Evolutionary conservation across 2,329 filamentous ascomycete genomes (phyloP).

Genomic region (Whalleya microplaca): DNA sequence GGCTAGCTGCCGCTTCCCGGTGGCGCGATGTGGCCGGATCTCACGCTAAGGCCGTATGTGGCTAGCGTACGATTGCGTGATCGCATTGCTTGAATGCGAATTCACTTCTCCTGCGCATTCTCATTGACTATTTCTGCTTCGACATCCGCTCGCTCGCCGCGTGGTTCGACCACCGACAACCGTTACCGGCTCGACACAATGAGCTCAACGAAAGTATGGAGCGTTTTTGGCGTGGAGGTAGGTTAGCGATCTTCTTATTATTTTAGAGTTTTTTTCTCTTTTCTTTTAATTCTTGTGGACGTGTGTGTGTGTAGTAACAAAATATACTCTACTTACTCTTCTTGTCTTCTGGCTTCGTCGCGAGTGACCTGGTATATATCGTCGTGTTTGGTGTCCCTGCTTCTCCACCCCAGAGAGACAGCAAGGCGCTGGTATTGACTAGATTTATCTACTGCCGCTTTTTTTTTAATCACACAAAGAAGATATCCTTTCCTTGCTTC

Average conservation of each 20-base stretch:
- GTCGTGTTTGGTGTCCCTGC: background rate
- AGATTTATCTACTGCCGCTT: too few relatives aligned
- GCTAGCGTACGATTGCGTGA: conserved; percentile 31
- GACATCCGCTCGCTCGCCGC: conserved; percentile 26
- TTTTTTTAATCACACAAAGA: too few relatives aligned
- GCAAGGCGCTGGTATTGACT: background rate
- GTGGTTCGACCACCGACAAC: conserved; percentile 25
- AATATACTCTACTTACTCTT: too few relatives aligned
- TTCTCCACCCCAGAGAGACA: background rate
- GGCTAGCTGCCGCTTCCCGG: conserved; percentile 5
- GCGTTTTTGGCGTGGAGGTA: conserved; percentile 32
- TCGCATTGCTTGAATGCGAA: conserved; percentile 28
- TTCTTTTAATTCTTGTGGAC: too few relatives aligned
- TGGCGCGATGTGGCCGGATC: conserved; percentile 19
- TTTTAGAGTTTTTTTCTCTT: conserved; percentile 16
- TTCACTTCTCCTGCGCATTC: conserved; percentile 15
- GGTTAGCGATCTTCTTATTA: conserved; percentile 13
- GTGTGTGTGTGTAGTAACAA: too few relatives aligned
- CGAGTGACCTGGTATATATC: background rate
- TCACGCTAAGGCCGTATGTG: conserved; percentile 11
- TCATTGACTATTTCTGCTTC: conserved; percentile 15
- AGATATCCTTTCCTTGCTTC: too few relatives aligned
- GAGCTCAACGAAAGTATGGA: conserved; percentile 27
- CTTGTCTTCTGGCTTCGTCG: background rate
- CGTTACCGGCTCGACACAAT: conserved; percentile 29